Percentiles rank a stretch among this genome's conserved stretches.
These are phyloP conservation scores for Boletus bicolor DNA, from an alignment of 768 basidiomycete species.

Conservation along the genomic window DNA sequence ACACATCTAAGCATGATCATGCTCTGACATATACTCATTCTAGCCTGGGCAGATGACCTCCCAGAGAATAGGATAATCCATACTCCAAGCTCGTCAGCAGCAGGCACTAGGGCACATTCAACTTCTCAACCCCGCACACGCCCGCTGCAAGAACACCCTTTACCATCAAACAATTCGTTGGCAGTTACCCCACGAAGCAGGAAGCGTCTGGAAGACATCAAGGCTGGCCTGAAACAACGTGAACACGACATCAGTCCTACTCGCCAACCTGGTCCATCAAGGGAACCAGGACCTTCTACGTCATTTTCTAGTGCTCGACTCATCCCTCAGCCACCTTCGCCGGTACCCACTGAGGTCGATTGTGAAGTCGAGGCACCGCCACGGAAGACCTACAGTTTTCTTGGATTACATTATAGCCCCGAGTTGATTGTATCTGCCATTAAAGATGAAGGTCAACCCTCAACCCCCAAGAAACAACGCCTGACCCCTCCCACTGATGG, in stretches of 20 bases:
- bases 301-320: background rate
- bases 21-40: background rate
- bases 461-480: conserved; percentile 25
- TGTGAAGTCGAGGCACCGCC: conserved; percentile 14
- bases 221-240: conserved; percentile 17
- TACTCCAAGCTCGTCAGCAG: background rate
- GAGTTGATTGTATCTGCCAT: background rate
- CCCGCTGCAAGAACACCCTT: background rate
- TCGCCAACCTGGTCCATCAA: conserved; percentile 4
- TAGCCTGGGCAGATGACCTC: conserved; percentile 36
- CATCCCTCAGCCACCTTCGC: conserved; percentile 25
- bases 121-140: background rate
- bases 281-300: conserved; percentile 1
- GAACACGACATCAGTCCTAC: conserved; percentile 10
- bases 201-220: conserved; percentile 15
- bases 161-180: background rate
- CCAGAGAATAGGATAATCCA: background rate
- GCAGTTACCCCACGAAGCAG: conserved; percentile 5
- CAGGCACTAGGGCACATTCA: background rate
- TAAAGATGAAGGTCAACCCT: conserved; percentile 17
- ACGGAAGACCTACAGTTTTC: conserved; percentile 21
- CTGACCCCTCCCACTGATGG: conserved; percentile 1
- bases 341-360: conserved; percentile 25
- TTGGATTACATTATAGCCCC: conserved; percentile 21
- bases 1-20: background rate